Evolutionary conservation across 192 early-diverging fungal genomes (phyloP).

Genomic region (Entomortierella beljakovae): DNA sequence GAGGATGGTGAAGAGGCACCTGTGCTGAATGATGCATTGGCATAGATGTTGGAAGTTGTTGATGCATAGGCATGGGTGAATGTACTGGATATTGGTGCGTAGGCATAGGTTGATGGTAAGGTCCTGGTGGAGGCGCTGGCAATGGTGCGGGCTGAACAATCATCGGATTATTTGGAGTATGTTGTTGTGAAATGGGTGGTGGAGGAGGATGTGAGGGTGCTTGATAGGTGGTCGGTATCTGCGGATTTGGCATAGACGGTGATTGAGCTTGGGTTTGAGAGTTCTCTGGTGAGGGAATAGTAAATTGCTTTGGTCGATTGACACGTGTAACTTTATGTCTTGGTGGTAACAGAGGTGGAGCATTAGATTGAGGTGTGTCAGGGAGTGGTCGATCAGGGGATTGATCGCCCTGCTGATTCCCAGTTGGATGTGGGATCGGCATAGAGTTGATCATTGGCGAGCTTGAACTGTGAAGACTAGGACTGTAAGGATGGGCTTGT

Average conservation of each 20-base stretch:
- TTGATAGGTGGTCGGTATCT: no score
- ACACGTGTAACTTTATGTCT: conserved; percentile 39
- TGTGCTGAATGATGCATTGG: background rate
- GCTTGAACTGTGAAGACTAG: background rate
- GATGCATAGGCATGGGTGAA: conserved; percentile 1
- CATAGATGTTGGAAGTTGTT: background rate
- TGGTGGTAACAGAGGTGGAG: conserved; percentile 28
- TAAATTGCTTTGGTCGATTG: conserved; percentile 37
- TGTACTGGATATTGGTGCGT: background rate
- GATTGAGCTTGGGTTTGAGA: background rate
- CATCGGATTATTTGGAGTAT: background rate
- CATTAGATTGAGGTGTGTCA: background rate
- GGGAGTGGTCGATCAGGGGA: conserved; percentile 20
- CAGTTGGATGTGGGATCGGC: background rate
- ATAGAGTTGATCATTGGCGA: conserved; percentile 2
- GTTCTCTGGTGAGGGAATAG: background rate
- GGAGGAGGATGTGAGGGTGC: background rate
- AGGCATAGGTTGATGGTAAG: background rate
- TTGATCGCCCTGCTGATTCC: background rate
- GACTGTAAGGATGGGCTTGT: conserved; percentile 9
- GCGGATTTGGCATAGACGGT: no score
- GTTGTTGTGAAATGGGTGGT: background rate
- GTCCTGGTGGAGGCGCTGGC: background rate
- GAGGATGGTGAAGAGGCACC: background rate
- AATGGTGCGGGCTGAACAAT: background rate